These are phyloP conservation scores for Tylopilus plumbeoviolaceoides DNA, from an alignment of 768 basidiomycete genomes.

Conservation along the genomic window DNA sequence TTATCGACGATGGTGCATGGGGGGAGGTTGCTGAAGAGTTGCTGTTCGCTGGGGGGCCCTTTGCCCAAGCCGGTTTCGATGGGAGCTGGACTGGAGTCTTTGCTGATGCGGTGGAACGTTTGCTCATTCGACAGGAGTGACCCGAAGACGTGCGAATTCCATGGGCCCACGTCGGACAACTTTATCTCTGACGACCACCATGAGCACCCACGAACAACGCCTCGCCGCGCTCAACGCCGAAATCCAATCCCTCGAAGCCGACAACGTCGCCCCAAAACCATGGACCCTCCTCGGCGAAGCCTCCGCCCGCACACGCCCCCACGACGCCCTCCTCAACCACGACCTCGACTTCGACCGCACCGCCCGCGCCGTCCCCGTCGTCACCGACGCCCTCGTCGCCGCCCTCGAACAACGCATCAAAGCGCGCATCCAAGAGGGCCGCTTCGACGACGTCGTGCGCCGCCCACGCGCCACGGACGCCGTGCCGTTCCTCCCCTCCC, in stretches of 20 bases:
- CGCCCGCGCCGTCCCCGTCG: constrained; percentile 79
- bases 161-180: too few species aligned
- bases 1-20: constrained; percentile 40
- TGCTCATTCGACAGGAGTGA: too few species aligned
- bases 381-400: constrained; percentile 84
- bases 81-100: too few species aligned
- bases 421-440: constrained; percentile 74
- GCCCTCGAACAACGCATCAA: constrained; percentile 89
- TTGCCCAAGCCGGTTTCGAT: too few species aligned
- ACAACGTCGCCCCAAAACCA: constrained; percentile 85
- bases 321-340: constrained; percentile 89
- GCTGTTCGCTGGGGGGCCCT: too few species aligned
- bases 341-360: constrained; percentile 93
- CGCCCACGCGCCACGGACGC: constrained; percentile 64
- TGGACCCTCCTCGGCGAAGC: constrained; percentile 96
- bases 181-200: too few species aligned
- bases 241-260: constrained; percentile 76
- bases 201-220: constrained; percentile 62
- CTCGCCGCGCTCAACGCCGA: constrained; percentile 69
- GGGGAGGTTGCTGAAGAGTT: constrained; percentile 12
- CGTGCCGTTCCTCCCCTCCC: constrained; percentile 88
- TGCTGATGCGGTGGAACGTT: too few species aligned
- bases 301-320: constrained; percentile 72
- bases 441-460: constrained; percentile 92
- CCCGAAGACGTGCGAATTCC: too few species aligned